These are phyloP conservation scores for Begonia fuchsioides DNA, from an alignment of 306 rosid species.

Conservation along the genomic window DNA sequence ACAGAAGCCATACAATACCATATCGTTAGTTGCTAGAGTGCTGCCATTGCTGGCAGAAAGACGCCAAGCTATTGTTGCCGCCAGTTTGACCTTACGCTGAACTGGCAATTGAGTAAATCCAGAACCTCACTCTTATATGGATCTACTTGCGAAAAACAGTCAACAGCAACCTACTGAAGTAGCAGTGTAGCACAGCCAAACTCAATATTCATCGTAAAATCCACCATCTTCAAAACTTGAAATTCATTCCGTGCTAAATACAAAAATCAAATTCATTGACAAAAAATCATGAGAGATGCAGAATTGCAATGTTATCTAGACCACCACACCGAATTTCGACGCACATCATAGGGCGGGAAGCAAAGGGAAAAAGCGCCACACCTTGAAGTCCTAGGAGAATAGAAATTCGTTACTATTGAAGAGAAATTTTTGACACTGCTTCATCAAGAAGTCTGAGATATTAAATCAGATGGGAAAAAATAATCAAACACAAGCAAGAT, in stretches of 20 bases:
- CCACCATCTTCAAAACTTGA: slow-evolving; percentile 1
- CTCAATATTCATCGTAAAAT: slow-evolving; percentile 4
- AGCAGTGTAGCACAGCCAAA: slow-evolving; percentile 13
- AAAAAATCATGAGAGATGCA: too few species aligned
- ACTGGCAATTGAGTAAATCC: slow-evolving; percentile 14
- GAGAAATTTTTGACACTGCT: neutral
- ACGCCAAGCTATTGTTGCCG: slow-evolving; percentile 73
- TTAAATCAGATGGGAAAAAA: neutral
- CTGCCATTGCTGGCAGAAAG: slow-evolving; percentile 70
- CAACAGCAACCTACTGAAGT: slow-evolving; percentile 38
- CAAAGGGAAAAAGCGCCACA: too few species aligned
- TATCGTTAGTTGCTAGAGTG: slow-evolving; percentile 56
- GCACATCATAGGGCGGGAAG: too few species aligned
- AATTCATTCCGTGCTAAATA: slow-evolving; percentile 3
- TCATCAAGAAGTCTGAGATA: neutral
- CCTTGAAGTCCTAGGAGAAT: too few species aligned
- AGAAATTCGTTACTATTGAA: too few species aligned
- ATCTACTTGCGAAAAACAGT: slow-evolving; percentile 34
- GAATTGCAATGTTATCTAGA: too few species aligned
- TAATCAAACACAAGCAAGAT: slow-evolving; percentile 11
- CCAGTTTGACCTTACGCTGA: slow-evolving; percentile 49
- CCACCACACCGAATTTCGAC: too few species aligned
- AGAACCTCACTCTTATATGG: slow-evolving; percentile 34
- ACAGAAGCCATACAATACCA: slow-evolving; percentile 23
- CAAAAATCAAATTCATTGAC: neutral